phyloP scores from a whole-genome alignment of 202 grass and related monocot genomes.

The Schoenoplectus triqueter region DNA sequence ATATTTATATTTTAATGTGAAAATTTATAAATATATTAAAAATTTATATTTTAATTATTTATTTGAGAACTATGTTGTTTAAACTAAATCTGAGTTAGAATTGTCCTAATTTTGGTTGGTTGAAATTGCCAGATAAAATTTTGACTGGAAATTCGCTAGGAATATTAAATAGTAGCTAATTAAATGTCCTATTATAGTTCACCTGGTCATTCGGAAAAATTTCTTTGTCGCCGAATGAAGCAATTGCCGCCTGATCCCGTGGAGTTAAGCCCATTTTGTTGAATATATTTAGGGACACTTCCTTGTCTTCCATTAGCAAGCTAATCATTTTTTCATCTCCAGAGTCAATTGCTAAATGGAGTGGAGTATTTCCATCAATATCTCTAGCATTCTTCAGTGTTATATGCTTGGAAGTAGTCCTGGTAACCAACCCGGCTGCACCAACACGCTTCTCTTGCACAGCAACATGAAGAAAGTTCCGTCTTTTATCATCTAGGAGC shows the following conservation, averaged over 20 bases:
- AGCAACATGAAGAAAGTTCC: conserved; percentile 46
- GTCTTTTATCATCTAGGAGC: conserved; percentile 38
- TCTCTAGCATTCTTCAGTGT: conserved; percentile 42
- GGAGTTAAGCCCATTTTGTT: conserved; percentile 42
- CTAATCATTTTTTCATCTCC: not conserved
- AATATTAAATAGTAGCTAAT: not conserved
- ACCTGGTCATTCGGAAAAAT: not conserved
- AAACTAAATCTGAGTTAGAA: too few species aligned
- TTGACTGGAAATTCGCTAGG: not conserved
- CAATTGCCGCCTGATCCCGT: conserved; percentile 30
- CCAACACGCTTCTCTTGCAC: not conserved
- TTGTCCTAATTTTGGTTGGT: not conserved
- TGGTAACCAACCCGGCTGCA: not conserved
- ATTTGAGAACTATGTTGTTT: too few species aligned
- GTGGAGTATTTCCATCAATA: conserved; percentile 45
- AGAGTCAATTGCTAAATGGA: conserved; percentile 40
- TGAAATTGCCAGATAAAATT: not conserved
- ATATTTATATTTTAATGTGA: too few species aligned
- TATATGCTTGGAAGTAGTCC: not conserved
- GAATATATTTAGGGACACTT: conserved; percentile 18
- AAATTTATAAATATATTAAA: too few species aligned
- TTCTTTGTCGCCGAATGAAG: not conserved
- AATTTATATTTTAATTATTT: too few species aligned
- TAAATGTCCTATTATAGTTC: not conserved
- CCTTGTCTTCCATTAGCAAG: conserved; percentile 29